Evolutionary conservation across 495 filamentous ascomycete genomes (phyloP).

Genomic region (Lophiostoma macrostomum): DNA sequence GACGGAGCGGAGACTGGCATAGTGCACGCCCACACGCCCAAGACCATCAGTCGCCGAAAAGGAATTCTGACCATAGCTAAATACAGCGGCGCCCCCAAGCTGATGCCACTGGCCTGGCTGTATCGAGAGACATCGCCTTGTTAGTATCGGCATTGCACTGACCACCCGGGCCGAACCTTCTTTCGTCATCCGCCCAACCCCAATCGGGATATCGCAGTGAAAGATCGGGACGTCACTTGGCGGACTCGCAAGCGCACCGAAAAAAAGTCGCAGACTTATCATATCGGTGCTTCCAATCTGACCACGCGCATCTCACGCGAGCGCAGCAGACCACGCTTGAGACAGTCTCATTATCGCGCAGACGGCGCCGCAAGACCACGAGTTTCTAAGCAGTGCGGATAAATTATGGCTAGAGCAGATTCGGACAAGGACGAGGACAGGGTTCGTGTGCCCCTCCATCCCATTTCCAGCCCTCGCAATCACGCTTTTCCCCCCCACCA

Average conservation of each 20-base stretch:
- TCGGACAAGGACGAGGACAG: slow-evolving; percentile 22
- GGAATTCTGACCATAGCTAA: too few relatives aligned
- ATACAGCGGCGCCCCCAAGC: too few relatives aligned
- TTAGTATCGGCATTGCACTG: neutral
- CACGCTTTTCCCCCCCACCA: neutral
- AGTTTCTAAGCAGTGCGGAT: slow-evolving; percentile 3
- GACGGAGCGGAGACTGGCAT: slow-evolving; percentile 3
- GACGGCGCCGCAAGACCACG: neutral
- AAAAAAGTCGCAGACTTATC: neutral
- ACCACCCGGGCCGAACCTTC: slow-evolving; percentile 14
- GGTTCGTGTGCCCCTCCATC: slow-evolving; percentile 34
- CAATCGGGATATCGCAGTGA: neutral
- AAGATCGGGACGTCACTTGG: neutral
- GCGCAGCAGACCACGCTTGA: neutral
- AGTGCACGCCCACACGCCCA: too few relatives aligned
- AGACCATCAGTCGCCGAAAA: neutral
- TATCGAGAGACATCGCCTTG: too few relatives aligned
- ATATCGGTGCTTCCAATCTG: neutral
- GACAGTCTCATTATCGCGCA: neutral
- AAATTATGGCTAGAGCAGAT: slow-evolving; percentile 29
- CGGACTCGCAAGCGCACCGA: neutral
- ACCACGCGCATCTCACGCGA: neutral
- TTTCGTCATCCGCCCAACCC: slow-evolving; percentile 12
- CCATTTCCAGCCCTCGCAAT: slow-evolving; percentile 1
- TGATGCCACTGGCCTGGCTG: too few relatives aligned